Evolutionary conservation across 208 protist species (phyloP).

Genomic region (Leishmania braziliensis): DNA sequence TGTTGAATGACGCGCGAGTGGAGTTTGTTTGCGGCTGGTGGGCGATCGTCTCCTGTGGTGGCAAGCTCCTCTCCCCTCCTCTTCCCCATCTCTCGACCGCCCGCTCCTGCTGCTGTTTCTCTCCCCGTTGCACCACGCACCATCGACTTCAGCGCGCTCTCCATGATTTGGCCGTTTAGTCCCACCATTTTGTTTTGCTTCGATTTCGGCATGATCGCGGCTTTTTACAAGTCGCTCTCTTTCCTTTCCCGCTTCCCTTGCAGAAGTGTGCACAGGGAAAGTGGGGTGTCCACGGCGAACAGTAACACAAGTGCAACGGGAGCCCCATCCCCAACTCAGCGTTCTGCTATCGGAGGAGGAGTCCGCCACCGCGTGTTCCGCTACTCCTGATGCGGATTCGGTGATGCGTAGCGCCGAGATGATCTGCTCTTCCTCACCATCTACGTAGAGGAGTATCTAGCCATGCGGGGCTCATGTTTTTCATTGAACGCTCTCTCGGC

Average conservation of each 20-base stretch:
- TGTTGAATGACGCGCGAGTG: constrained; percentile 1
- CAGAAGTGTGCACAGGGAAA: not conserved
- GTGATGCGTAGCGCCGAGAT: not conserved
- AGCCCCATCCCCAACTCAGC: not conserved
- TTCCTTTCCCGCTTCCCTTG: not conserved
- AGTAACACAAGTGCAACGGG: not conserved
- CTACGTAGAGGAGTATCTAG: not conserved
- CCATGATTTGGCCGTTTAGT: not conserved
- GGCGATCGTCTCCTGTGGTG: not conserved
- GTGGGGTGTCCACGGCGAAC: not conserved
- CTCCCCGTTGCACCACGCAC: not conserved
- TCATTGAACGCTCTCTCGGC: not conserved
- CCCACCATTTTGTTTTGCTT: not conserved
- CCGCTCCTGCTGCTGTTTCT: not conserved
- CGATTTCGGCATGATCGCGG: not conserved
- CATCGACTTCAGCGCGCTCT: no score
- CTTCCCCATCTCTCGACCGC: not conserved
- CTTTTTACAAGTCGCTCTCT: not conserved
- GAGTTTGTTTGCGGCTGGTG: no score
- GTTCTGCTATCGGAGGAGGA: not conserved
- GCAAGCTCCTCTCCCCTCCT: not conserved
- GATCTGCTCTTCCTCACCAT: not conserved
- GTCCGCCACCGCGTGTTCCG: not conserved
- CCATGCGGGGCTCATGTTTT: not conserved
- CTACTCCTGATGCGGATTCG: not conserved